Percentiles rank a stretch among this genome's conserved stretches.
phyloP scores from a whole-genome alignment of 2,329 filamentous ascomycete species.

The Colletotrichum endophyticum region DNA sequence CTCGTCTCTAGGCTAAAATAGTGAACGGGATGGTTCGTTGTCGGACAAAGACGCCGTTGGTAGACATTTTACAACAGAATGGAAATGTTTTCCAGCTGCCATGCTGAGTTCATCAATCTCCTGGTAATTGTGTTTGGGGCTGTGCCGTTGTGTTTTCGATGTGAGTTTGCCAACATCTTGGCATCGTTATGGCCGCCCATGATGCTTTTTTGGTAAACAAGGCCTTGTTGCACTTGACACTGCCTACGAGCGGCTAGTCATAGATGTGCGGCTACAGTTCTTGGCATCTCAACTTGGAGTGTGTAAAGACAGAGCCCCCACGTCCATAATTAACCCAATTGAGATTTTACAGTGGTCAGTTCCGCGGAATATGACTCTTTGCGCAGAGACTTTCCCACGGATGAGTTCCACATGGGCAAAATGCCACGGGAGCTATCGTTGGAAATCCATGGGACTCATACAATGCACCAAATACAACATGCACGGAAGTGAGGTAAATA shows the following conservation, averaged over 20 bases:
- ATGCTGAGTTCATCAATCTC: neutral
- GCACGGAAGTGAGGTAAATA: neutral
- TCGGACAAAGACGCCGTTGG: neutral
- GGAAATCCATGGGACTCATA: neutral
- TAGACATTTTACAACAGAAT: neutral
- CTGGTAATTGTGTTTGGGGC: neutral
- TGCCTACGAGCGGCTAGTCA: neutral
- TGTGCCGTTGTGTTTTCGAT: neutral
- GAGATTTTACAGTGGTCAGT: neutral
- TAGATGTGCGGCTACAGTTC: neutral
- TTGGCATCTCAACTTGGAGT: neutral
- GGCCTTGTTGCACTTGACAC: neutral
- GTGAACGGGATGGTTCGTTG: neutral
- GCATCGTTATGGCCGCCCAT: neutral
- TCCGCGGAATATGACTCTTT: neutral
- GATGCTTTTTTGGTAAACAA: neutral
- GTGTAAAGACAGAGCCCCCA: neutral
- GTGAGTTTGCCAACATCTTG: neutral
- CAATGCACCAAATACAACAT: neutral
- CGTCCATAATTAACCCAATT: neutral
- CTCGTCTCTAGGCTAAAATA: neutral
- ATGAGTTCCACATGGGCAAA: neutral
- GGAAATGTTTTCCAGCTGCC: neutral
- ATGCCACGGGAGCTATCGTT: neutral
- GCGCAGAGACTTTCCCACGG: neutral